These are phyloP conservation scores for Talaromyces proteolyticus DNA, from an alignment of 495 filamentous ascomycete species.

Conservation along the genomic window DNA sequence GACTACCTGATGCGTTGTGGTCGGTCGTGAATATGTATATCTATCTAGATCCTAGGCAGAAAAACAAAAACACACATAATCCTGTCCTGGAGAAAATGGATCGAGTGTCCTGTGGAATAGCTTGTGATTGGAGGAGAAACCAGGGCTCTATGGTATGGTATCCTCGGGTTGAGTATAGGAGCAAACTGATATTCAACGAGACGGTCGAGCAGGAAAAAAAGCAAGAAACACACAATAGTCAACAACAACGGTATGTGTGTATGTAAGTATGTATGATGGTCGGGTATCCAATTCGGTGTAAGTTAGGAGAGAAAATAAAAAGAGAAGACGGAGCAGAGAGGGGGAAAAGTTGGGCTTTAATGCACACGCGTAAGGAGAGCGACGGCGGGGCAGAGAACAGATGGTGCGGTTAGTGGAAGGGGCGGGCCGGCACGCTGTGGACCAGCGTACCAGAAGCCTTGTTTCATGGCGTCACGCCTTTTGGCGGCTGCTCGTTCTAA, in stretches of 20 bases:
- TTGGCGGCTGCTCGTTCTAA: neutral
- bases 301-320: neutral
- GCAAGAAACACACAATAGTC: neutral
- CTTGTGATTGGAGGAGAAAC: neutral
- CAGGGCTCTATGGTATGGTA: neutral
- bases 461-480: neutral
- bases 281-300: neutral
- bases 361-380: neutral
- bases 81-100: slow-evolving; percentile 6
- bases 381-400: neutral
- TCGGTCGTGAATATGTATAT: slow-evolving; percentile 13
- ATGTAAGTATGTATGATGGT: neutral
- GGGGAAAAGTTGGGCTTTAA: slow-evolving; percentile 8
- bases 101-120: slow-evolving; percentile 3
- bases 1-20: slow-evolving; percentile 36
- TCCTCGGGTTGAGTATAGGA: slow-evolving; percentile 1
- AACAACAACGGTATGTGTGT: neutral
- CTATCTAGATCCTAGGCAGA: slow-evolving; percentile 18
- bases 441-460: neutral
- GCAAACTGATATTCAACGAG: neutral
- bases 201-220: neutral
- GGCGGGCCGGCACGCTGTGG: slow-evolving; percentile 7
- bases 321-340: neutral
- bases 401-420: neutral
- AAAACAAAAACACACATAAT: slow-evolving; percentile 18